These are phyloP conservation scores for Calcarisporium arbuscula DNA, from an alignment of 2,329 filamentous ascomycete genomes.

Conservation along the genomic window DNA sequence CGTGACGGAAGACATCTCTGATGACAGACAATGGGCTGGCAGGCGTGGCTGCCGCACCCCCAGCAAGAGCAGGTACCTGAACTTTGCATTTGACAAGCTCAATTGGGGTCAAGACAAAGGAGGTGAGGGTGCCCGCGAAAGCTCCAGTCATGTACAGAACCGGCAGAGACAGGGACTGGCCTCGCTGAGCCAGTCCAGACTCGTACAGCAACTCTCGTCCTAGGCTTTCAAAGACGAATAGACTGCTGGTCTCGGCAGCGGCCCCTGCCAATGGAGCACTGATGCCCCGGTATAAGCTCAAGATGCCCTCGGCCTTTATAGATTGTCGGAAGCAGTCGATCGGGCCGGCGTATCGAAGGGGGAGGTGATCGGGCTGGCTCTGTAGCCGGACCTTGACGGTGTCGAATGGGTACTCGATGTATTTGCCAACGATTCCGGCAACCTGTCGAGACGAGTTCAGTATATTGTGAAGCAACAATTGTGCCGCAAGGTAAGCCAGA, in stretches of 20 bases:
- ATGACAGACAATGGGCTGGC: conserved; percentile 67
- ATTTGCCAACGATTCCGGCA: conserved; percentile 86
- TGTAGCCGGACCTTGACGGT: conserved; percentile 96
- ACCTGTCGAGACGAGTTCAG: conserved; percentile 36
- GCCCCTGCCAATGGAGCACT: conserved; percentile 86
- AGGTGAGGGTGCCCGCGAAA: conserved; percentile 82
- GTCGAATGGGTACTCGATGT: conserved; percentile 98
- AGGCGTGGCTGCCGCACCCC: conserved; percentile 35
- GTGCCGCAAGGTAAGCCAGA: neutral
- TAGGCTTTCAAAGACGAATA: conserved; percentile 86
- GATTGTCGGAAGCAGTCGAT: conserved; percentile 92
- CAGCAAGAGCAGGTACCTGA: conserved; percentile 59
- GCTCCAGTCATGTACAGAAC: conserved; percentile 76
- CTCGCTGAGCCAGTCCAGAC: conserved; percentile 40
- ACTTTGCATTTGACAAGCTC: conserved; percentile 99
- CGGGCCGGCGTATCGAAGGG: conserved; percentile 76
- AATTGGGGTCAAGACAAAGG: conserved; percentile 85
- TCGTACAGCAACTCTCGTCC: conserved; percentile 60
- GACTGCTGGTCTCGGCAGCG: conserved; percentile 81
- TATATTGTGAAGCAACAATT: neutral
- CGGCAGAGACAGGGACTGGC: conserved; percentile 62
- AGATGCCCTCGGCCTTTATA: conserved; percentile 68
- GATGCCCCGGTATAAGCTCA: conserved; percentile 85
- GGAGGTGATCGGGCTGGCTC: conserved; percentile 82
- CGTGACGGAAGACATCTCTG: conserved; percentile 69